Base-by-base conservation (phyloP, 2,329 filamentous ascomycete species). In the Didymella arachidicola region DNA sequence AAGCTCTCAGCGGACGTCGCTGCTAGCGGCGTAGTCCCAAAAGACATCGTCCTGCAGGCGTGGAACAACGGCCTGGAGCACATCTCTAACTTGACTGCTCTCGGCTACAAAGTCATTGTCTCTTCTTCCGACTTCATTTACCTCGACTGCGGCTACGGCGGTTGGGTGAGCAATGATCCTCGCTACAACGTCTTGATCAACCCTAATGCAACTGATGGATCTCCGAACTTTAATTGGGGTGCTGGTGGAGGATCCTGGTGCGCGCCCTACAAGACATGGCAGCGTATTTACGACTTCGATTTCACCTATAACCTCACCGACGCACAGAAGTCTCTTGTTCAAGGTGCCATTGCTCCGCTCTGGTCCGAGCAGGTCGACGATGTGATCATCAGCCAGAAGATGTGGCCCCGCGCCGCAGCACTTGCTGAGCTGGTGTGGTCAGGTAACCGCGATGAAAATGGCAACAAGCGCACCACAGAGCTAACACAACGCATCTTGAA, bases 221-320 rank as follows among this genome's bases (percentile, higher is more conserved):
- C 67, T 18, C 70, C 78, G 4, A 84, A 77, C 66, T 85, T 85
- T 79, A 86, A 86, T 78, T 86, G 82, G 68, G 77, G 77, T n/a
- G 84, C 80, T 43, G 62, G 54, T 22, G 83, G 84, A 38, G 84
- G 83, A 18, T 83, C 81, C n/a, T 86, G 83, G 83, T 86, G 84
- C 66, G 81, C 79, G 0, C 84, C 84, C 0, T 86, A 85, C 78
- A 86, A 86, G 71, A 84, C 82, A 19, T 86, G 83, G 83, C 84
- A 86, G 70, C 83, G 83, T 47, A 85, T 86, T 72, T 86, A 86
- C 73, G 78, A 84, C 77, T 86, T 81, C 69, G 83, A 86, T 73
- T 85, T 86, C 68, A 82, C 82, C 0, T 61, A 71, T 44, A 81
- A 80, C 62, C 78, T 86, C 7, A 82, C 81, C 1, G 73, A 73